Conservation (phyloP, 495 filamentous ascomycete species). For the Letharia lupina region DNA sequence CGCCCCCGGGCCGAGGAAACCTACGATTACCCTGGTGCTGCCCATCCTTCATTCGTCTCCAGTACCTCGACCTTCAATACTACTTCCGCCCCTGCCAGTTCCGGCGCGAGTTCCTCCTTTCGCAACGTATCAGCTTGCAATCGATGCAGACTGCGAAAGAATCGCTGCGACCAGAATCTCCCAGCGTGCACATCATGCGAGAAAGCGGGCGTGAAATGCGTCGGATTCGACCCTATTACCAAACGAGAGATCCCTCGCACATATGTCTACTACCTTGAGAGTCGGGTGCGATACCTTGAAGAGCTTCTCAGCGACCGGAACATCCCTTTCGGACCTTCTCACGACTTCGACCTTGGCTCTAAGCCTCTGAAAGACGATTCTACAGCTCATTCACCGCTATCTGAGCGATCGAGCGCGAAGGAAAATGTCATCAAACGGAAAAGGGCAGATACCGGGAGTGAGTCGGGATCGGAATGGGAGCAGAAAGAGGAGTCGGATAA, state of each 20-base stretch:
- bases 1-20: conserved; percentile 17
- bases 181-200: conserved; percentile 85
- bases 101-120: conserved; percentile 52
- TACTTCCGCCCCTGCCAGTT: conserved; percentile 24
- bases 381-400: conserved; percentile 10
- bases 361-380: conserved; percentile 38
- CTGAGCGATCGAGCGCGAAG: conserved; percentile 15
- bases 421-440: conserved; percentile 7
- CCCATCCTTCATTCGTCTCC: neutral
- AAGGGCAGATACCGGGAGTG: conserved; percentile 17
- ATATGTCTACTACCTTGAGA: conserved; percentile 92
- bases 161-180: conserved; percentile 85
- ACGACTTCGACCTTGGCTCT: conserved; percentile 66
- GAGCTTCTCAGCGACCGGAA: conserved; percentile 59
- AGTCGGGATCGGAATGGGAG: conserved; percentile 30
- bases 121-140: conserved; percentile 95
- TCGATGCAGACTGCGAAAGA: conserved; percentile 84
- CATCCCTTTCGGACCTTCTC: conserved; percentile 63
- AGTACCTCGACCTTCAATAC: conserved; percentile 1
- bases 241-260: conserved; percentile 90
- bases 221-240: conserved; percentile 92
- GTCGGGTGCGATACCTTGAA: conserved; percentile 75
- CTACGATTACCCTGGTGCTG: neutral
- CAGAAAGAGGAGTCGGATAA: conserved; percentile 53
- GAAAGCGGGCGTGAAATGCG: conserved; percentile 80